Conservation (phyloP, 2,329 filamentous ascomycete genomes). For the Epichloe amarillans region DNA sequence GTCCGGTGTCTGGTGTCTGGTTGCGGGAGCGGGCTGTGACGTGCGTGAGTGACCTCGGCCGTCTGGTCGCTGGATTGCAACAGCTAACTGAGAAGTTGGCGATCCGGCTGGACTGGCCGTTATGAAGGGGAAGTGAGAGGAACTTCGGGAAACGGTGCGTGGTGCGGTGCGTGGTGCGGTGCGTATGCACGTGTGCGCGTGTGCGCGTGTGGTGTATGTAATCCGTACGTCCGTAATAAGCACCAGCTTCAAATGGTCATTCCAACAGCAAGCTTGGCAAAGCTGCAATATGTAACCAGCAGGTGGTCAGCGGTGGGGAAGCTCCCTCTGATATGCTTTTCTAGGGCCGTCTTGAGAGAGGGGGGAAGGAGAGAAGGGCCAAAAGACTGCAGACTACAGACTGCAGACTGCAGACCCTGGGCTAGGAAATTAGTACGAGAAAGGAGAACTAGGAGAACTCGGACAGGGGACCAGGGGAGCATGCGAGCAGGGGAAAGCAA, state of each 20-base stretch:
- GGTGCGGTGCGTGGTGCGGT: too few species aligned
- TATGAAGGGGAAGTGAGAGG: background rate
- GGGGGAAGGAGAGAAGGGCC: background rate
- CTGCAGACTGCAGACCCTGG: background rate
- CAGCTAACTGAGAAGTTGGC: background rate
- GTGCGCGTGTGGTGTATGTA: background rate
- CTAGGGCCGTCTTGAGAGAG: background rate
- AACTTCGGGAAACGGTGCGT: background rate
- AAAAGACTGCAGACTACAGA: background rate
- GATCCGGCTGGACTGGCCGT: constrained; percentile 1
- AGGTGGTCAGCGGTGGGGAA: constrained; percentile 3
- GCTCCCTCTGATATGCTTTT: constrained; percentile 7
- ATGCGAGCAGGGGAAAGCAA: background rate
- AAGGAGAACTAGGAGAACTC: background rate
- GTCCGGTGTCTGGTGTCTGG: background rate
- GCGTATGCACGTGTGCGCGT: background rate
- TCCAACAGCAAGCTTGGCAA: background rate
- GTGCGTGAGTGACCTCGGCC: background rate
- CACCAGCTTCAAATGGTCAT: too few species aligned
- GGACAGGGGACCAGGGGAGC: background rate
- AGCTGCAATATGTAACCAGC: background rate
- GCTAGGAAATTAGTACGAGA: constrained; percentile 1
- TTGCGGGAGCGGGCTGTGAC: background rate
- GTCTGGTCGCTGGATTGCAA: background rate
- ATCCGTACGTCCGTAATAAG: too few species aligned